phyloP scores from a whole-genome alignment of 1,284 basidiomycete genomes.

The Phellinidium pouzarii region DNA sequence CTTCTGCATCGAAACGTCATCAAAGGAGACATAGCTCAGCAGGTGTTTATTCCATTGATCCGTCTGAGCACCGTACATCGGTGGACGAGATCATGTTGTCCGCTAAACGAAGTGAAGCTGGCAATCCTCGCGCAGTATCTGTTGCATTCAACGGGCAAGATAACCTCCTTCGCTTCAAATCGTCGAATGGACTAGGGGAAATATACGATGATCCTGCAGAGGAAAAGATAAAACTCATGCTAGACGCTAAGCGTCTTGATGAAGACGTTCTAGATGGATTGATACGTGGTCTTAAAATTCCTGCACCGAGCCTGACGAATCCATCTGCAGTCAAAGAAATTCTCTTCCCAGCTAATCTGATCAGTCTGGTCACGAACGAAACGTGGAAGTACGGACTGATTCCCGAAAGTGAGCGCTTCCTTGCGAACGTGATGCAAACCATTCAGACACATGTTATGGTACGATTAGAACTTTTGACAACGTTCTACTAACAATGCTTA shows the following conservation, averaged over 20 bases:
- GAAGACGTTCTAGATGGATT: conserved; percentile 92
- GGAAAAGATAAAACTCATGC: conserved; percentile 92
- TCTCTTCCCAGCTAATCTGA: conserved; percentile 98
- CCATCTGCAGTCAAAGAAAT: conserved; percentile 96
- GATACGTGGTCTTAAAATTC: conserved; percentile 89
- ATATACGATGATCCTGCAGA: conserved; percentile 87
- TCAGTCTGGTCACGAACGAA: conserved; percentile 95
- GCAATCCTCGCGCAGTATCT: conserved; percentile 87
- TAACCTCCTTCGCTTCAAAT: conserved; percentile 58
- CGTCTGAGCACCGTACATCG: conserved; percentile 58
- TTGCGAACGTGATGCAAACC: conserved; percentile 98
- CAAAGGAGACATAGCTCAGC: conserved; percentile 83
- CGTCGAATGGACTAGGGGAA: conserved; percentile 65
- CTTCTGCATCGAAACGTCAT: conserved; percentile 42
- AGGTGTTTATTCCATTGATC: conserved; percentile 64
- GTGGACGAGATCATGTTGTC: conserved; percentile 76
- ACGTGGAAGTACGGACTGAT: conserved; percentile 99
- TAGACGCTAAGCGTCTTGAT: conserved; percentile 87
- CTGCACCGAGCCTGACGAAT: conserved; percentile 84
- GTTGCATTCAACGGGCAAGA: conserved; percentile 84
- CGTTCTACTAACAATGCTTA: conserved; percentile 13
- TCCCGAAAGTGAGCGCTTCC: conserved; percentile 93
- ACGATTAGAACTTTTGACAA: conserved; percentile 27
- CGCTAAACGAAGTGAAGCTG: conserved; percentile 66
- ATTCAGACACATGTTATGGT: conserved; percentile 99